Percentiles rank a stretch among this genome's conserved stretches.
These are phyloP conservation scores for Trichoderma sp. DNA, from an alignment of 2,329 filamentous ascomycete genomes.

Conservation along the genomic window DNA sequence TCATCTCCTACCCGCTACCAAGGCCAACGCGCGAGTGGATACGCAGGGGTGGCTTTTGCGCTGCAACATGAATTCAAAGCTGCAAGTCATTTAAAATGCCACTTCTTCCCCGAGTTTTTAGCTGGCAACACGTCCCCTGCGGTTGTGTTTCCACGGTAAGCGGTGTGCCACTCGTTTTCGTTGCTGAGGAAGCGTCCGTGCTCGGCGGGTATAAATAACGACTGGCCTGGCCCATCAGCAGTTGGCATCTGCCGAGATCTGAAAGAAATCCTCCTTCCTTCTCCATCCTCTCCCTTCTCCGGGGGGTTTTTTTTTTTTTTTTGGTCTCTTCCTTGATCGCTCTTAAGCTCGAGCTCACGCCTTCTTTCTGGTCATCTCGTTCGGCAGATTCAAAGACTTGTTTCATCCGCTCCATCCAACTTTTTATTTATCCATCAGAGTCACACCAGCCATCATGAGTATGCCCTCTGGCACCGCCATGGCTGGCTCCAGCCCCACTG, in stretches of 20 bases:
- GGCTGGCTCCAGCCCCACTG: conserved; percentile 12
- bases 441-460: neutral
- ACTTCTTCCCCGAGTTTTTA: too few species aligned
- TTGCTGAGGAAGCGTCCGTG: neutral
- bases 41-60: neutral
- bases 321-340: neutral
- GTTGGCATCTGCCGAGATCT: neutral
- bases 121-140: neutral
- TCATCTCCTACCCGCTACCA: neutral
- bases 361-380: neutral
- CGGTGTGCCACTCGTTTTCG: neutral
- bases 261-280: neutral
- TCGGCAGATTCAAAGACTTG: neutral
- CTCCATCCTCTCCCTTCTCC: too few species aligned
- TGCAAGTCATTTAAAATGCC: neutral
- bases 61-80: neutral
- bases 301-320: too few species aligned
- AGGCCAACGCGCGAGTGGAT: neutral
- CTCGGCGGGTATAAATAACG: neutral
- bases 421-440: neutral
- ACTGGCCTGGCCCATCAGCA: neutral
- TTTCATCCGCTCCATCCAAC: neutral
- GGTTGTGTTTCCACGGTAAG: conserved; percentile 7
- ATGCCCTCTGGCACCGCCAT: conserved; percentile 24
- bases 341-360: neutral